phyloP scores from a whole-genome alignment of 768 basidiomycete genomes.

The Russula ochroleuca region DNA sequence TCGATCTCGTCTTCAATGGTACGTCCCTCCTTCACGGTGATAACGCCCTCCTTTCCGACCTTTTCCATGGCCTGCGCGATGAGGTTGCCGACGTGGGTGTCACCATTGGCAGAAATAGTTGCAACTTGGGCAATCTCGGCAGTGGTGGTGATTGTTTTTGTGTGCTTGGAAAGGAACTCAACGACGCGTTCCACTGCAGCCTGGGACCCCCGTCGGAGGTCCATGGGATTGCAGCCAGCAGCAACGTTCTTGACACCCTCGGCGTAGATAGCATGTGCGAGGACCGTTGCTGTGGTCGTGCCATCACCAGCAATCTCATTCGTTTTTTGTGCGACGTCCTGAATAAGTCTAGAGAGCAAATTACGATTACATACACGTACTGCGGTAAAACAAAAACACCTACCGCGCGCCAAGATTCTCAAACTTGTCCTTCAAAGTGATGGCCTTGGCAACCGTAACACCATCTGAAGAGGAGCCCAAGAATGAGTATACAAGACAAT shows the following conservation, averaged over 20 bases:
- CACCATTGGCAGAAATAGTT: constrained; percentile 67
- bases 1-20: constrained; percentile 99
- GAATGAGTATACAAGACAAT: constrained; percentile 1
- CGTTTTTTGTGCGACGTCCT: constrained; percentile 94
- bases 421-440: constrained; percentile 94
- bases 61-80: constrained; percentile 99
- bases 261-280: constrained; percentile 94
- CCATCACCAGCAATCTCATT: constrained; percentile 98
- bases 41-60: constrained; percentile 99
- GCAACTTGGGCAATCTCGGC: constrained; percentile 98
- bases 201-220: constrained; percentile 96
- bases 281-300: constrained; percentile 95
- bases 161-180: constrained; percentile 79
- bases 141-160: constrained; percentile 93
- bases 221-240: constrained; percentile 99
- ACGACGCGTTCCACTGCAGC: constrained; percentile 92
- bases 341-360: constrained; percentile 60
- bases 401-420: constrained; percentile 98
- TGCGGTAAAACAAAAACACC: constrained; percentile 31
- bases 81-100: constrained; percentile 85
- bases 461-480: constrained; percentile 55
- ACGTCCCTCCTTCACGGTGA: constrained; percentile 98
- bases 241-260: constrained; percentile 99
- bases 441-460: constrained; percentile 96
- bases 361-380: constrained; percentile 9